Base-by-base conservation (phyloP, 345 rosid species). In the Linum trigynum region DNA sequence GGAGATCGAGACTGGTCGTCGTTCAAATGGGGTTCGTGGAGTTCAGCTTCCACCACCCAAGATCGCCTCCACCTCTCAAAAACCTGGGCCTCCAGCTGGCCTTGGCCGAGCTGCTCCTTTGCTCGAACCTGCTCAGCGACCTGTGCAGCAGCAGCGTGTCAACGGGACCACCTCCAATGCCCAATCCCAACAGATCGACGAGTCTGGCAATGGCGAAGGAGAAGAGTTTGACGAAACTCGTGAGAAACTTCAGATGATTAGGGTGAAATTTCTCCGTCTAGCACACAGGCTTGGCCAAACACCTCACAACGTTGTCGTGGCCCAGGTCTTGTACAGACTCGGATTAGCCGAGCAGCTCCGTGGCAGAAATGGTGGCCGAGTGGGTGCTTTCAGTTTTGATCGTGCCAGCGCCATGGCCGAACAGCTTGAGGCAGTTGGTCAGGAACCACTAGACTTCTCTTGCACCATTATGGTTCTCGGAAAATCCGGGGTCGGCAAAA, bases 391-490 rank as follows among this genome's bases (percentile, higher is more conserved):
- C 67, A 88, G 99, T 76, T 95, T 91, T 74, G 99, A 95, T 78
- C 95, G 97, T 65, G 99, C 99, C 5, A 95, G 97, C 77, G 91
- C 99, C 61, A 84, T 89, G 95, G 99, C 96, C 41, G 99, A 85
- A 78, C 94, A 91, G 81, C 95, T 91, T 41, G 99, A 95, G 81
- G 91, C 91, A 15, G 85, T 90, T 58, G 95, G 95, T 62, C 95
- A 83, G 79, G 97, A 89, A 66, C 90, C 97, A 41, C 96, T 95
- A 77, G 94, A 95, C 81, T 91, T 91, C 80, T 89, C 99, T 62
- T 95, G 99, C 79, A 95, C 99, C 6, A 91, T 95, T 61, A 91
- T 95, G 99, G 96, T 95, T 57, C 86, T 95, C 4, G 99, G 99
- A 63, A 95, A 95, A 84, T 85, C 88, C 6, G 99, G 99, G 43